A percentile compares a stretch with the other conserved stretches of the same genome.
These are phyloP conservation scores for Cladosporium sp. DNA, from an alignment of 2,329 filamentous ascomycete species.

Conservation along the genomic window DNA sequence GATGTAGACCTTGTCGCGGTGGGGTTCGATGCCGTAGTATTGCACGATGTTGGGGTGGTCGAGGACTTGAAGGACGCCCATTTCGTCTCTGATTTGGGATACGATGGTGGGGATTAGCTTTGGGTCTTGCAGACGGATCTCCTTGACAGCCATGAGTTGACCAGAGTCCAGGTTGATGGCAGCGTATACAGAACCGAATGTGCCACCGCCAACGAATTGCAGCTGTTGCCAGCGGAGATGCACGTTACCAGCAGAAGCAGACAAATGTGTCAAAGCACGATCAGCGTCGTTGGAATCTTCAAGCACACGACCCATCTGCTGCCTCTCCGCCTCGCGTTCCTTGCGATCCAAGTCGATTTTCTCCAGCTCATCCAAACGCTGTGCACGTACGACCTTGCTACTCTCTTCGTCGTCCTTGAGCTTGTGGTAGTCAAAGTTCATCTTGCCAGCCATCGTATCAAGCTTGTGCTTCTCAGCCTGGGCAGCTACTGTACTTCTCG, in stretches of 20 bases:
- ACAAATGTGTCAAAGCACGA: constrained; percentile 87
- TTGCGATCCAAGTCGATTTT: constrained; percentile 75
- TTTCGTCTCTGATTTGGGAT: constrained; percentile 91
- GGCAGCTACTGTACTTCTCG: constrained; percentile 84
- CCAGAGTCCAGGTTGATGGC: constrained; percentile 96
- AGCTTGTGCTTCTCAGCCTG: constrained; percentile 88
- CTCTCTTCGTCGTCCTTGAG: constrained; percentile 82
- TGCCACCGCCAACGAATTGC: constrained; percentile 95
- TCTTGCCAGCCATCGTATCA: constrained; percentile 73
- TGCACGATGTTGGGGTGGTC: constrained; percentile 98
- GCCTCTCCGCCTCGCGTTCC: constrained; percentile 76
- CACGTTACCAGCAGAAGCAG: constrained; percentile 89
- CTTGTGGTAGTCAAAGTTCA: constrained; percentile 71
- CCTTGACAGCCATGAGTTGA: constrained; percentile 96
- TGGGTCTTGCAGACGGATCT: constrained; percentile 94
- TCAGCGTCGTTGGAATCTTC: constrained; percentile 96
- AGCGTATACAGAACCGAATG: constrained; percentile 95
- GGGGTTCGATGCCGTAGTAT: constrained; percentile 96
- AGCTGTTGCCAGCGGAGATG: constrained; percentile 97
- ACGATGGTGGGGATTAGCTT: constrained; percentile 93
- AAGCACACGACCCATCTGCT: constrained; percentile 82
- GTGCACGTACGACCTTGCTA: constrained; percentile 65
- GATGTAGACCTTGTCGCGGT: constrained; percentile 98
- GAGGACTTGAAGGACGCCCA: constrained; percentile 90
- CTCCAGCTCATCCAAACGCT: constrained; percentile 68